Evolutionary conservation across 1,139 yeast genomes (phyloP), one percentile per base, ranked within the genome.

Genomic region (Oligophagozyma castellii): DNA sequence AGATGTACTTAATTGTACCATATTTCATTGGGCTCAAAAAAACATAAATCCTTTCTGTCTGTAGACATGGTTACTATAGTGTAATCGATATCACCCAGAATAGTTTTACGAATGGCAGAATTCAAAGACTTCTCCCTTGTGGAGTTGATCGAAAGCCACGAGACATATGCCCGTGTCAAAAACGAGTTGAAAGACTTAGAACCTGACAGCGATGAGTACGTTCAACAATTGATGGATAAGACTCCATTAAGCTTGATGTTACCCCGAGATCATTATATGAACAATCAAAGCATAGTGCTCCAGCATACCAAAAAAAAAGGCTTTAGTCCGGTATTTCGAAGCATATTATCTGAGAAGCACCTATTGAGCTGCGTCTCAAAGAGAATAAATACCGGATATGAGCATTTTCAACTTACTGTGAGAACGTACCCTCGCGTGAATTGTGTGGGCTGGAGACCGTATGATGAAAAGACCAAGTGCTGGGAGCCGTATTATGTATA

Each of bases 291-390:
- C 2, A 46, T 57, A 3, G 56, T 72, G 0, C 34, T 75, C 0
- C 68, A 74, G 2, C 61, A 65, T 16, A 37, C 74, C 2, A 24
- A 53, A 51, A 33, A 48, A 46, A 56, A 58, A 2, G 79, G 79
- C 1, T 67, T 46, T 46, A 70, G 80, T 8, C 53, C 66, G 3
- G 43, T 71, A 23, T 76, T 67, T 48, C 56, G 83, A 43, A 71
- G 67, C 44, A 51, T 46, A 2, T 43, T 39, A 24, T 45, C 61
- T 4, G 55, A 54, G 2, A 60, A 65, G 13, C 39, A 46, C 13
- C 55, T 75, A 32, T 42, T 66, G 19, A 50, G 61, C 8, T 61
- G 67, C 14, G 40, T 57, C 14, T 75, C 73, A 39, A 71, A 76
- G 3, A 44, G 58, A 2, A 47, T 76, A 32, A 46, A 48, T 24